Conservation (phyloP, 1,284 basidiomycete species). For the Austroboletus novae-zelandiae region DNA sequence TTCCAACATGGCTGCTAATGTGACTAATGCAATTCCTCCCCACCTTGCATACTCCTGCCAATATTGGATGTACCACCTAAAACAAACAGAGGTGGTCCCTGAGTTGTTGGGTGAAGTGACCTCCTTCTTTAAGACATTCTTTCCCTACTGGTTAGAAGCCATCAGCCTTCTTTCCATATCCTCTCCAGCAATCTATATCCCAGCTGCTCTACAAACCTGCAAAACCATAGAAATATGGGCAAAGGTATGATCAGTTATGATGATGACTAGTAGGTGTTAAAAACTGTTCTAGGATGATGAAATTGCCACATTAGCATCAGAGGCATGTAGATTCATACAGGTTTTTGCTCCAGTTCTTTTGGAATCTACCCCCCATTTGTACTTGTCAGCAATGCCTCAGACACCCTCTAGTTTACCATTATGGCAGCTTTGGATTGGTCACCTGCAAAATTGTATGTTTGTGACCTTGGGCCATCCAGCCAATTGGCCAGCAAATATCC, state of each 20-base stretch:
- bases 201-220: conserved; percentile 5
- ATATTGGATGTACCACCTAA: conserved; percentile 10
- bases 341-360: conserved; percentile 1
- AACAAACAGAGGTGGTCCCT: neutral
- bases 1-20: neutral
- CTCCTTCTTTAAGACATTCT: neutral
- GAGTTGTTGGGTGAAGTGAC: conserved; percentile 1
- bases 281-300: neutral
- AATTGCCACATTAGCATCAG: conserved; percentile 1
- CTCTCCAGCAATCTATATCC: neutral
- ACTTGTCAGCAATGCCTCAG: no score
- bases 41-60: conserved; percentile 7
- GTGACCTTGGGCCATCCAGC: no score
- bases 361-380: no score
- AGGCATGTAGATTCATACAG: conserved; percentile 1
- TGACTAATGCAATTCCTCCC: conserved; percentile 1
- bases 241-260: neutral
- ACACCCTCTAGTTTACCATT: no score
- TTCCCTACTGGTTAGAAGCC: conserved; percentile 10
- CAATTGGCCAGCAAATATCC: no score
- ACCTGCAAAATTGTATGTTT: no score
- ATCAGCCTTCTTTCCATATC: conserved; percentile 1
- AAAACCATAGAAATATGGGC: neutral
- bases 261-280: neutral
- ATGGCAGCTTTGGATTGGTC: no score